Evolutionary conservation across 257 asterid species (phyloP), one percentile per base, ranked within the genome.

Genomic region (Nicotiana knightiana): DNA sequence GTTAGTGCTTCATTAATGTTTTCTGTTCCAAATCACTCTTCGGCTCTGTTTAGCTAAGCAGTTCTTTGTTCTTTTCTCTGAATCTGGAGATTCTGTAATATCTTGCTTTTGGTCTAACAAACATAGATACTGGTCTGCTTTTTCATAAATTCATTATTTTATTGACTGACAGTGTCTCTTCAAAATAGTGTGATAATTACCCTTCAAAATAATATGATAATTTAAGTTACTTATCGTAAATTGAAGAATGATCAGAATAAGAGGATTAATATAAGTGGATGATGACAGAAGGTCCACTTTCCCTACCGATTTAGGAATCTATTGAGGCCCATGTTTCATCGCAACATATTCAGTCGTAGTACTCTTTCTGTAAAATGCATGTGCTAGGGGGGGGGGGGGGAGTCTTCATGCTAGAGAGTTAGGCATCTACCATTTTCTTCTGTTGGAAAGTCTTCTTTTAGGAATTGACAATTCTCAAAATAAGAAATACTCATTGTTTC

Each of bases 1-100:
- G 99, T 96, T 90, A 89, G 88, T 90, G 82, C 26, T 87, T 75
- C 80, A 71, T 54, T 37, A 37, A 76, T 53, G 43, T 75, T 51
- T 75, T 35, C 80, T 75, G 10, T 48, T 75, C 30, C 80, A 75
- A 75, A 28, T 48, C 53, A 75, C 63, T 75, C 80, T 51, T 43
- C 7, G 17, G 9, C 59, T 75, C 63, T 48, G 62, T 75, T 75
- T 75, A 75, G 17, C 53, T 75, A 8, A 16, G 66, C 67, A 57
- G 51, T 81, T 67, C 9, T 53, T 48, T 24, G 33, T 51, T 67
- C 76, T 66, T 54, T 33, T 6, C 12, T 66, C 30, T 48, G 48
- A 57, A 12, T 66, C 17, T 81, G 15, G 39, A 66, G 33, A 51
- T 51, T 75, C 63, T 53, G 15, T 46, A 21, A 51, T 26, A 15